These are phyloP conservation scores for Beauveria sp. DNA, from an alignment of 2,329 filamentous ascomycete species.

Conservation along the genomic window DNA sequence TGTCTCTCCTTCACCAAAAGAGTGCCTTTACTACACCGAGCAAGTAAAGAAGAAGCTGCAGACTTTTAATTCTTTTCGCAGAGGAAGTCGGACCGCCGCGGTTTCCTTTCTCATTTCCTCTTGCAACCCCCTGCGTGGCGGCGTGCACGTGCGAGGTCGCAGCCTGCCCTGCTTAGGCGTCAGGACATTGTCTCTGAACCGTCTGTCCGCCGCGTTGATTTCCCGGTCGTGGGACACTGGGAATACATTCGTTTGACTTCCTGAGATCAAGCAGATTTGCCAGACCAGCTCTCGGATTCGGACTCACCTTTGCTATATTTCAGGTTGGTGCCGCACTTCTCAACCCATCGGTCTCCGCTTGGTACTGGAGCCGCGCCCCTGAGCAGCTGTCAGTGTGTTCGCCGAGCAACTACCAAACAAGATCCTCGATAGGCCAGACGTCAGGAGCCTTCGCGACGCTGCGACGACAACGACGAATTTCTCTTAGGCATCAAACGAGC, in stretches of 20 bases:
- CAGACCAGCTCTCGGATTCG: background rate
- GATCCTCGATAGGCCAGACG: background rate
- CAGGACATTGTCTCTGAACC: background rate
- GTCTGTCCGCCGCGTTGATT: background rate
- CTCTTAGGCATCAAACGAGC: background rate
- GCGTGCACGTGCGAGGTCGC: background rate
- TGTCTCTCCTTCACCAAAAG: background rate
- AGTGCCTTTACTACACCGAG: background rate
- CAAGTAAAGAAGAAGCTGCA: background rate
- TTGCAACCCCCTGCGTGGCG: background rate
- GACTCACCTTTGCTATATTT: background rate
- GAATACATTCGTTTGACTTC: background rate
- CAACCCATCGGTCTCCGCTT: background rate
- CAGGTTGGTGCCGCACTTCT: background rate
- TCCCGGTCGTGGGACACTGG: background rate
- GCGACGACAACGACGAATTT: constrained; percentile 1
- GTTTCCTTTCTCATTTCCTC: background rate
- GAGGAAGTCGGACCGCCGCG: background rate
- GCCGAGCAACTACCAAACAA: constrained; percentile 3
- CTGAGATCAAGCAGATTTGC: background rate
- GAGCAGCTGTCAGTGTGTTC: background rate
- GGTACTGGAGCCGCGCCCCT: background rate
- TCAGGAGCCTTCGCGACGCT: constrained; percentile 6
- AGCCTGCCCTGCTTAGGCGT: background rate
- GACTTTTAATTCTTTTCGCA: background rate